Percentiles rank a stretch among this genome's conserved stretches.
Evolutionary conservation across 2,329 filamentous ascomycete species (phyloP).

Genomic region (Claviceps spartinae): DNA sequence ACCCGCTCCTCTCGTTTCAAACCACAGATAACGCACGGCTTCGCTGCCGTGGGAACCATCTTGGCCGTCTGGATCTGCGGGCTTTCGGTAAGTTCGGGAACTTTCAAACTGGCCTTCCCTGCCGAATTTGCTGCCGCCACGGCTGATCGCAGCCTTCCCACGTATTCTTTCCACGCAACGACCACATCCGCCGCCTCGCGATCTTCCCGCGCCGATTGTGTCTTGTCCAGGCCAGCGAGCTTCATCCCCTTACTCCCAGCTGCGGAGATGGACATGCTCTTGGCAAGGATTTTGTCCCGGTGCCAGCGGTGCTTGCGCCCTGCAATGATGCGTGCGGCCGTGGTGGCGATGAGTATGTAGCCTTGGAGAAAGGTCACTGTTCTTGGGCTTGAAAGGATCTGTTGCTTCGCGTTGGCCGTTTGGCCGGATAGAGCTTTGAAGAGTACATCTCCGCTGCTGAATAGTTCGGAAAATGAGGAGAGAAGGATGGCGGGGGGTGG

Average conservation of each 20-base stretch:
- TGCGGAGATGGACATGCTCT: conserved; percentile 78
- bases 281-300: conserved; percentile 68
- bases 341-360: conserved; percentile 49
- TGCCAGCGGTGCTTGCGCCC: conserved; percentile 85
- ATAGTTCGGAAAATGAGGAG: conserved; percentile 58
- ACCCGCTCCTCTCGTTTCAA: conserved; percentile 79
- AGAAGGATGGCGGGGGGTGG: conserved; percentile 78
- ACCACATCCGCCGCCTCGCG: conserved; percentile 71
- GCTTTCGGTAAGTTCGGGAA: conserved; percentile 61
- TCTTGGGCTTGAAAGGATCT: conserved; percentile 47
- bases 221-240: conserved; percentile 70
- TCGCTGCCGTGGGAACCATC: conserved; percentile 58
- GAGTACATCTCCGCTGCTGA: conserved; percentile 52
- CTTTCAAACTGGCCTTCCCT: conserved; percentile 35
- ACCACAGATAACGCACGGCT: conserved; percentile 74
- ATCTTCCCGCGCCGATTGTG: conserved; percentile 70
- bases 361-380: conserved; percentile 50
- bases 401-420: conserved; percentile 42
- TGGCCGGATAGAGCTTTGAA: conserved; percentile 52
- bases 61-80: conserved; percentile 56
- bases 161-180: conserved; percentile 58
- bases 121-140: conserved; percentile 53
- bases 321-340: conserved; percentile 68
- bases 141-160: conserved; percentile 60
- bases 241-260: conserved; percentile 80